Evolutionary conservation across 1,284 basidiomycete species (phyloP).

Genomic region (Boletus sp.): DNA sequence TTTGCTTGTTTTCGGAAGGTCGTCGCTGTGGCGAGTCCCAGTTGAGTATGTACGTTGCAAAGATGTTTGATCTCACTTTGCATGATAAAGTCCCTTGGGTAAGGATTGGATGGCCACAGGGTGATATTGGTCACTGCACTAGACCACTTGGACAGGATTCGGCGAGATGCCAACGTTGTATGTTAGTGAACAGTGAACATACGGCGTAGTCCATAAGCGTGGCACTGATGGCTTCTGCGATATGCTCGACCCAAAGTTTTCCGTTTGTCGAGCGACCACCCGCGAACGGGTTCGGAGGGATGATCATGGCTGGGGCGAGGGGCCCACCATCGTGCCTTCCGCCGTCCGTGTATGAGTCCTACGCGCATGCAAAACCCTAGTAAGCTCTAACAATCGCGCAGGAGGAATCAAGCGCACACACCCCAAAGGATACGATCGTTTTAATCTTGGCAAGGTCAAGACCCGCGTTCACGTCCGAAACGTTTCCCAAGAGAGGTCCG

Average conservation of each 20-base stretch:
- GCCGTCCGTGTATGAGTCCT: conserved; percentile 36
- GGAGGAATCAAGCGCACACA: conserved; percentile 21
- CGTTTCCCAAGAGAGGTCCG: conserved; percentile 34
- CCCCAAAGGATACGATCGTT: conserved; percentile 47
- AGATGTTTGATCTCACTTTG: conserved; percentile 25
- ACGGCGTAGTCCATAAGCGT: conserved; percentile 29
- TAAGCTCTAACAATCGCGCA: not conserved
- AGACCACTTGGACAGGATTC: conserved; percentile 24
- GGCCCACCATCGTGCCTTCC: conserved; percentile 34
- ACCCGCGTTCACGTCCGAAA: conserved; percentile 45
- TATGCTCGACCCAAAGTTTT: conserved; percentile 33
- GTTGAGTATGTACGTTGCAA: not conserved
- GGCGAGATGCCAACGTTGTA: not conserved
- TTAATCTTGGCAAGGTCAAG: conserved; percentile 35
- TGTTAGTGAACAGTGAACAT: no score
- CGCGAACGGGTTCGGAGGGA: conserved; percentile 31
- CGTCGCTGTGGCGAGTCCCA: conserved; percentile 14
- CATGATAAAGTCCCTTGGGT: conserved; percentile 34
- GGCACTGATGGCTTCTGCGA: conserved; percentile 24
- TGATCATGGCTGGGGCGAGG: conserved; percentile 33
- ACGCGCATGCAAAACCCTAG: not conserved
- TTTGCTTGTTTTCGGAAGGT: conserved; percentile 28
- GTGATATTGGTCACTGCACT: conserved; percentile 35
- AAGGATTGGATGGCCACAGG: conserved; percentile 37
- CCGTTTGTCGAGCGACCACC: conserved; percentile 38